Conservation (phyloP, 2,329 filamentous ascomycete species). For the Ceratocystis cubensis region DNA sequence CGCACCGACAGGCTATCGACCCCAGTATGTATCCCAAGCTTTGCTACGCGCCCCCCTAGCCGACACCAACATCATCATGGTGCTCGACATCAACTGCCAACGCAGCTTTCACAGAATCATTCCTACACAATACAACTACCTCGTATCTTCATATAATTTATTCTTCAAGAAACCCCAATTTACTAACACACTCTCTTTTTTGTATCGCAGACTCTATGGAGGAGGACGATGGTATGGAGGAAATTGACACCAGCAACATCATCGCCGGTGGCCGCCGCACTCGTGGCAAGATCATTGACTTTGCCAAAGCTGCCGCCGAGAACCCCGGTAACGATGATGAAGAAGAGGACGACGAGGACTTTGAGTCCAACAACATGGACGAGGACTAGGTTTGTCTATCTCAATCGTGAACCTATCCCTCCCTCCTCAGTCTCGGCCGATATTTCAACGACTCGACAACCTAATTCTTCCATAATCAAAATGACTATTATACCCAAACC, state of each 20-base stretch:
- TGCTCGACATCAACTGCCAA: background rate
- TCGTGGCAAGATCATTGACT: slow-evolving; percentile 85
- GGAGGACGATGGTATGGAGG: slow-evolving; percentile 74
- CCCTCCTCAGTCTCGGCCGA: background rate
- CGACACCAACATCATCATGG: background rate
- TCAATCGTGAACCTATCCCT: background rate
- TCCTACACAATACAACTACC: no score
- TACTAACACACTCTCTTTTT: background rate
- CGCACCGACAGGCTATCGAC: slow-evolving; percentile 14
- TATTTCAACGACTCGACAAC: background rate
- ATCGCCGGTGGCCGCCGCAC: slow-evolving; percentile 68
- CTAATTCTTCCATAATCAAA: slow-evolving; percentile 11
- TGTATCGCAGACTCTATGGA: slow-evolving; percentile 36
- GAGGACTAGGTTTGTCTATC: slow-evolving; percentile 32
- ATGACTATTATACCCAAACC: slow-evolving; percentile 9
- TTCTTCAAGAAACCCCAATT: background rate
- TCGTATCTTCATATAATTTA: no score
- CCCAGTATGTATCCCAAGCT: slow-evolving; percentile 18
- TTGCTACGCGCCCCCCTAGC: background rate
- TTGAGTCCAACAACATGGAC: slow-evolving; percentile 61
- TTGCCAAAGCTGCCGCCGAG: slow-evolving; percentile 75
- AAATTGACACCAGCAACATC: slow-evolving; percentile 85
- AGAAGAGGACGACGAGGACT: slow-evolving; percentile 65
- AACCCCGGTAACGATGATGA: slow-evolving; percentile 63
- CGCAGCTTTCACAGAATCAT: background rate